phyloP scores from a whole-genome alignment of 257 asterid species.

The Linaria vulgaris region DNA sequence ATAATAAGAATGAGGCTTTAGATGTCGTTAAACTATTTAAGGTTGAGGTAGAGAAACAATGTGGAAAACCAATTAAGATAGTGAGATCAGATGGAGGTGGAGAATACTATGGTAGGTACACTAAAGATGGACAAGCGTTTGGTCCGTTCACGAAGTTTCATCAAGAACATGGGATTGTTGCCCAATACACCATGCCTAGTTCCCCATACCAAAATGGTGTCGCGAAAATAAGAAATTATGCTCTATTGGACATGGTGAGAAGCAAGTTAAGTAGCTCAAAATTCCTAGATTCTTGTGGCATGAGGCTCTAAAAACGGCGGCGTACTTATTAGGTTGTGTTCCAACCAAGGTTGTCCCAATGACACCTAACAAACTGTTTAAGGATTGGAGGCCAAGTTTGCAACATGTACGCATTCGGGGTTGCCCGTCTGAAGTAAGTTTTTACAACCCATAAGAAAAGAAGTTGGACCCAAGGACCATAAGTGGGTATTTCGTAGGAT shows the following conservation, averaged over 20 bases:
- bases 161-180: not conserved
- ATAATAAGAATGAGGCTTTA: too few relatives aligned
- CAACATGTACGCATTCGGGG: not conserved
- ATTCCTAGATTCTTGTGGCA: not conserved
- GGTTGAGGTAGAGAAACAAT: not conserved
- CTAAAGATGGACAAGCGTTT: conserved; percentile 9
- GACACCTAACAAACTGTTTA: not conserved
- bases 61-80: too few relatives aligned
- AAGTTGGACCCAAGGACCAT: too few relatives aligned
- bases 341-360: not conserved
- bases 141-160: conserved; percentile 9
- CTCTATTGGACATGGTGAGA: not conserved
- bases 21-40: not conserved
- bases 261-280: not conserved
- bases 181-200: conserved; percentile 1
- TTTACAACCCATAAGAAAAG: too few relatives aligned
- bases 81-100: too few relatives aligned
- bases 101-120: too few relatives aligned
- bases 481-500: too few relatives aligned
- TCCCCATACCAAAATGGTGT: conserved; percentile 9
- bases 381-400: not conserved
- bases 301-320: not conserved
- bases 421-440: not conserved
- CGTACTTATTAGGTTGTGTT: conserved; percentile 8
- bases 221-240: not conserved